Base-by-base conservation (phyloP, 2,329 filamentous ascomycete species). In the Exophiala sp. region DNA sequence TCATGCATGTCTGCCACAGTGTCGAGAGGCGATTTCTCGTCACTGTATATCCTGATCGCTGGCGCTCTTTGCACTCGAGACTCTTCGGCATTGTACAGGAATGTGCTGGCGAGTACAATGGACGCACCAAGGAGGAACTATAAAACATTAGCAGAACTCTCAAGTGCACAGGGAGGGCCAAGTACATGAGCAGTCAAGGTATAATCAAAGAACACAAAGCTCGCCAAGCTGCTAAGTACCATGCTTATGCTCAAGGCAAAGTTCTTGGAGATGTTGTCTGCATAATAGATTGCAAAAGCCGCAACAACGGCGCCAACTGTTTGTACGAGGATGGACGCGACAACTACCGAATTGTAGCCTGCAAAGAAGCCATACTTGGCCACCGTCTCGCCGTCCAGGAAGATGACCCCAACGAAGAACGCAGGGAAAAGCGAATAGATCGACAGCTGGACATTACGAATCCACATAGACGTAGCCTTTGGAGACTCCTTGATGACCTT, bases 181-280 rank as follows among this genome's bases (percentile, higher is more conserved):
- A 87, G 74, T 80, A 95, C 90, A 61, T 84, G 82, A 21, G 78
- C 65, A 1, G 87, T 88, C 40, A 94, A 80, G 44, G 83, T 72
- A 62, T 95, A 89, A 46, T 91, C 81, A 68, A 97, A 96, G 61
- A 96, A 87, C 72, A 84, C 86, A 1, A 95, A 81, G 66, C 91
- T 96, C 48, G 89, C 88, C 11, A 96, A 62, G 60, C 91, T 91
- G 68, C 89, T 95, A 46, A 96, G 75, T 52, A 96, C 77, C 58
- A 97, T 95, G 66, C 90, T 96, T 58, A 95, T 89, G 65, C 89
- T 94, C 4, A 91, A 92, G 3, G 92, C 91, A 72, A 95, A 91
- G 68, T 94, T 96, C 77, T 95, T 95, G 55, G 89, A 86, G 67
- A 95, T 95, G 66, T 94, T 95, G 73, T 94, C 88, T 4, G 88